Evolutionary conservation across 345 rosid species (phyloP).

Genomic region (Hibiscus syriacus): DNA sequence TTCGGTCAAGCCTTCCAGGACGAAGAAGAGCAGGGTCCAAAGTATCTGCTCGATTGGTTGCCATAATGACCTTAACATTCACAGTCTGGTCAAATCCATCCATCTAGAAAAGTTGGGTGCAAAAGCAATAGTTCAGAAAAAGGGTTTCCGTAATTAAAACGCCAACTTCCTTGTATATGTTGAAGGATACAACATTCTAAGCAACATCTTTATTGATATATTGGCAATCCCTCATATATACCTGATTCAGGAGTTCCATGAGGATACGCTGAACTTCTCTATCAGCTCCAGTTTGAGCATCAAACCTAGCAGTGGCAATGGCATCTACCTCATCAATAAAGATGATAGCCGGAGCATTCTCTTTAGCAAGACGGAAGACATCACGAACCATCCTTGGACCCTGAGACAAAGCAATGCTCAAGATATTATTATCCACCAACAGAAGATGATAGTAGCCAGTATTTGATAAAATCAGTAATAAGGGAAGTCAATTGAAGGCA

Average conservation of each 20-base stretch:
- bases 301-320: constrained; percentile 97
- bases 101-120: constrained; percentile 29
- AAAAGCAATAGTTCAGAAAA: neutral
- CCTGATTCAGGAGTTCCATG: constrained; percentile 98
- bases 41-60: constrained; percentile 94
- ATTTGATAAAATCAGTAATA: neutral
- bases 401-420: constrained; percentile 28
- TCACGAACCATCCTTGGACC: constrained; percentile 99
- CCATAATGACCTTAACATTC: constrained; percentile 97
- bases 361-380: constrained; percentile 97
- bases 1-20: constrained; percentile 95
- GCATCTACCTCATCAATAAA: constrained; percentile 99
- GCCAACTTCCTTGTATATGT: neutral
- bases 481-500: neutral
- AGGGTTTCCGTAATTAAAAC: neutral
- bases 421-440: neutral
- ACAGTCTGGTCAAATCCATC: constrained; percentile 98
- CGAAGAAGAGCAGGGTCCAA: constrained; percentile 97
- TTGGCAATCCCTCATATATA: neutral
- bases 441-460: constrained; percentile 2
- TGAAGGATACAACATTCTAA: neutral
- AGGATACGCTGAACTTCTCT: constrained; percentile 96
- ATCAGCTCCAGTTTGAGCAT: constrained; percentile 99
- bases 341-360: constrained; percentile 97
- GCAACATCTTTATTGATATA: neutral